Conservation (phyloP, 2,329 filamentous ascomycete species). For the Curvularia sp. region DNA sequence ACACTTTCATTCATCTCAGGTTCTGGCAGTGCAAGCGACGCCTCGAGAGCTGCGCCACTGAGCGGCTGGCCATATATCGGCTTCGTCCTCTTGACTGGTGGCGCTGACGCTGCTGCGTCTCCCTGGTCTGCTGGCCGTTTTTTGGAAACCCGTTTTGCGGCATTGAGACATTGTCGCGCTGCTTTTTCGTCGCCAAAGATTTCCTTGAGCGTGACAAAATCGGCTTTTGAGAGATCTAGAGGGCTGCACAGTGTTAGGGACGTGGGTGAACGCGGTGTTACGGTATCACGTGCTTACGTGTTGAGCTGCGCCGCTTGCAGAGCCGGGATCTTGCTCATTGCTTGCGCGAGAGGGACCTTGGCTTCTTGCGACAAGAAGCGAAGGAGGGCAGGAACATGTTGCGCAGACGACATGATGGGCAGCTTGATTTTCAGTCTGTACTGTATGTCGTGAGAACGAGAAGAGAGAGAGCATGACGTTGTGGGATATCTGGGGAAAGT, state of each 20-base stretch:
- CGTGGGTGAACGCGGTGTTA: constrained; percentile 16
- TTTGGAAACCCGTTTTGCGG: constrained; percentile 64
- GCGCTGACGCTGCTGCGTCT: constrained; percentile 1
- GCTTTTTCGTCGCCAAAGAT: constrained; percentile 62
- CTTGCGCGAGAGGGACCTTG: constrained; percentile 62
- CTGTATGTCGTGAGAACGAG: not conserved
- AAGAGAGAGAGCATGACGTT: constrained; percentile 13
- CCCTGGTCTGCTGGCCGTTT: constrained; percentile 58
- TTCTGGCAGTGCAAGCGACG: constrained; percentile 65
- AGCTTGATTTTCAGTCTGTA: not conserved
- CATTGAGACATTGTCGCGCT: constrained; percentile 64
- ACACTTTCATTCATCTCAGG: constrained; percentile 64
- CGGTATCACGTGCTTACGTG: constrained; percentile 57
- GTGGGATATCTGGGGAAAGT: not conserved
- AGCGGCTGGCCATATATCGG: constrained; percentile 39
- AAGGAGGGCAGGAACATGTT: constrained; percentile 57
- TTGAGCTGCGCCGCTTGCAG: constrained; percentile 59
- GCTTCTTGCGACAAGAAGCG: constrained; percentile 66
- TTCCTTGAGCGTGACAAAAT: constrained; percentile 53
- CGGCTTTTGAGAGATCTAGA: constrained; percentile 59
- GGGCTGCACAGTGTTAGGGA: constrained; percentile 42
- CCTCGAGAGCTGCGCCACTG: constrained; percentile 66
- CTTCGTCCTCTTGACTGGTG: constrained; percentile 48
- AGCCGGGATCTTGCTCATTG: constrained; percentile 63
- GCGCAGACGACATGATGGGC: constrained; percentile 41